Evolutionary conservation across 2,329 filamentous ascomycete genomes (phyloP).

Genomic region (Elsinoe perseae): DNA sequence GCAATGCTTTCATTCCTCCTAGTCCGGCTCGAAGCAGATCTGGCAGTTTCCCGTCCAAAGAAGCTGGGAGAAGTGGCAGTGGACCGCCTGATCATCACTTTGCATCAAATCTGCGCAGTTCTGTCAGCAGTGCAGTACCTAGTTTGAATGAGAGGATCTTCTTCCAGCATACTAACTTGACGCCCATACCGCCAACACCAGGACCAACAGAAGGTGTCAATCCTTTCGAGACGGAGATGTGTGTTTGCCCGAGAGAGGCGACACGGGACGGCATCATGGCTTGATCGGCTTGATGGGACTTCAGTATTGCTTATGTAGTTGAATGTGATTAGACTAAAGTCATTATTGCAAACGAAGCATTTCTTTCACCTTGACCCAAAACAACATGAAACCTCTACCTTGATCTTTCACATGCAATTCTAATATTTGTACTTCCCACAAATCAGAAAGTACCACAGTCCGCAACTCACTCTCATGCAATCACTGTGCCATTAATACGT

Average conservation of each 20-base stretch:
- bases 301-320: neutral
- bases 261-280: constrained; percentile 15
- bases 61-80: constrained; percentile 12
- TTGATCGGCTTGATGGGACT: neutral
- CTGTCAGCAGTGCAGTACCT: constrained; percentile 32
- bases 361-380: neutral
- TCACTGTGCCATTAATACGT: too few species aligned
- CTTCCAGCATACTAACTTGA: constrained; percentile 28
- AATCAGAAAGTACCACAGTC: neutral
- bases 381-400: constrained; percentile 12
- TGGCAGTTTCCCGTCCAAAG: neutral
- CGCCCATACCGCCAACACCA: constrained; percentile 38
- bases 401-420: neutral
- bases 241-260: constrained; percentile 22
- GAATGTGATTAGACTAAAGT: neutral
- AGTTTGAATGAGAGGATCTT: constrained; percentile 26
- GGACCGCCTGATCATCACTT: constrained; percentile 25
- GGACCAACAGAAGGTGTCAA: constrained; percentile 28
- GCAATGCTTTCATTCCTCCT: constrained; percentile 1
- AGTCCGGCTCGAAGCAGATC: neutral
- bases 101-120: constrained; percentile 32
- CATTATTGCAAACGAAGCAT: constrained; percentile 11
- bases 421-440: too few species aligned
- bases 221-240: constrained; percentile 32
- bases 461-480: neutral